phyloP scores from a whole-genome alignment of 2,329 filamentous ascomycete species.

The Colletotrichum sp. region DNA sequence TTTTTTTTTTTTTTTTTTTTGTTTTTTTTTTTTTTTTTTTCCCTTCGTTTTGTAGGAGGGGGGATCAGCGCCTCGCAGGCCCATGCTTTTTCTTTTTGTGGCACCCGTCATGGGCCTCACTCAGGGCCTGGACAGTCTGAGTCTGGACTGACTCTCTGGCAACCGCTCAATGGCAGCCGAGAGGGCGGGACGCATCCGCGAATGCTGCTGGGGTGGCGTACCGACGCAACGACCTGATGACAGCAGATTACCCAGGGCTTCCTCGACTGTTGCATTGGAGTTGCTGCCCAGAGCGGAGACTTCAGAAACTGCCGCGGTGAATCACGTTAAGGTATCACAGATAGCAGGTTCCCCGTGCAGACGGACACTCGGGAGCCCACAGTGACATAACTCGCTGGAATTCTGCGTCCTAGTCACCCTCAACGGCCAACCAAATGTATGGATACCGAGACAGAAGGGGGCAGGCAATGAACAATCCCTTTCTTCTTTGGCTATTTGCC shows the following conservation, averaged over 20 bases:
- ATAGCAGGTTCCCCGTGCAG: not conserved
- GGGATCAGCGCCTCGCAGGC: conserved; percentile 3
- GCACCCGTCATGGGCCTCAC: not conserved
- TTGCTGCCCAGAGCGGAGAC: conserved; percentile 11
- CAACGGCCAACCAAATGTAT: not conserved
- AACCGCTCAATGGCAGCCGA: not conserved
- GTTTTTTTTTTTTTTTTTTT: not conserved
- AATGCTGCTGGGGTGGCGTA: conserved; percentile 4
- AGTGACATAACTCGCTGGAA: not conserved
- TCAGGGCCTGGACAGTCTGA: conserved; percentile 13
- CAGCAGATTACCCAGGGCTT: not conserved
- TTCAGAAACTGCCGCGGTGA: not conserved
- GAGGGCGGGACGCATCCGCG: not conserved
- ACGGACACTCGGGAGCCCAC: not conserved
- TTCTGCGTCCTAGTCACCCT: not conserved
- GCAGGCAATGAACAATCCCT: not conserved
- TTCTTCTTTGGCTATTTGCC: conserved; percentile 2
- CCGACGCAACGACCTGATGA: conserved; percentile 15
- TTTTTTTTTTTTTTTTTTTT: not conserved
- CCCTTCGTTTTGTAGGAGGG: not conserved
- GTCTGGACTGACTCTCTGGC: conserved; percentile 17
- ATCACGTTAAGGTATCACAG: not conserved
- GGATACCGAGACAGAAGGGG: not conserved
- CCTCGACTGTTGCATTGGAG: not conserved
- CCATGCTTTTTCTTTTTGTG: conserved; percentile 13